Evolutionary conservation across 306 rosid genomes (phyloP), one percentile per base, ranked within the genome.

Genomic region (Trichosanthes cucumerina): DNA sequence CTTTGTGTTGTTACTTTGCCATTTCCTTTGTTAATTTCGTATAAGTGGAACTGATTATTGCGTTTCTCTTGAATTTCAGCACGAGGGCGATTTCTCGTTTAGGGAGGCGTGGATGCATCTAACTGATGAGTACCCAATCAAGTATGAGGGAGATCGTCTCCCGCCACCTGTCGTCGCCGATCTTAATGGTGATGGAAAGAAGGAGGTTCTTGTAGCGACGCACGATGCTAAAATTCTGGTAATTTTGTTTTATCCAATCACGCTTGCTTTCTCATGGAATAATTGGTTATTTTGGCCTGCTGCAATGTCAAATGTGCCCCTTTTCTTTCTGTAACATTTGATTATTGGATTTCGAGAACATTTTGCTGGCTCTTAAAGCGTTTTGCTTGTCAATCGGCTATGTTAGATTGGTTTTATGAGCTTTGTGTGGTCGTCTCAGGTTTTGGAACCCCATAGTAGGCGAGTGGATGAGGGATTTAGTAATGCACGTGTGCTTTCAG

Each of bases 191-290:
- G 99, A 96, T 68, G 99, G 99, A 13, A 96, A 91, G 88, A 92
- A 89, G 80, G 98, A 93, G 86, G 91, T 96, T 78, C 88, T 93
- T 78, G 87, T 96, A 7, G 98, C 99, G 60, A 92, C 96, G 9
- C 96, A 93, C 79, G 99, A 96, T 60, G 99, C 99, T 53, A 91
- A 91, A 88, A 96, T 95, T 84, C 96, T 89, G 97, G 98, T 95
- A 16, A 52, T 7, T 3, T n/a, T 39, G 8, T 31, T 54, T n/a
- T 56, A n/a, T 76, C 19, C 31, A 18, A 15, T 57, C 41, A 8
- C 26, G 56, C 28, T 5, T 41, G 24, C 41, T 46, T 58, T 77
- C 41, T 2, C 43, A 59, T 28, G 39, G 71, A 77, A 9, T 59
- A 4, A 21, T 28, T 33, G 34, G 39, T 74, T 19, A 19, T 9